A percentile compares a stretch with the other conserved stretches of the same genome.
Conservation (phyloP, 176 grass and related monocot species). For the Puya raimondii region DNA sequence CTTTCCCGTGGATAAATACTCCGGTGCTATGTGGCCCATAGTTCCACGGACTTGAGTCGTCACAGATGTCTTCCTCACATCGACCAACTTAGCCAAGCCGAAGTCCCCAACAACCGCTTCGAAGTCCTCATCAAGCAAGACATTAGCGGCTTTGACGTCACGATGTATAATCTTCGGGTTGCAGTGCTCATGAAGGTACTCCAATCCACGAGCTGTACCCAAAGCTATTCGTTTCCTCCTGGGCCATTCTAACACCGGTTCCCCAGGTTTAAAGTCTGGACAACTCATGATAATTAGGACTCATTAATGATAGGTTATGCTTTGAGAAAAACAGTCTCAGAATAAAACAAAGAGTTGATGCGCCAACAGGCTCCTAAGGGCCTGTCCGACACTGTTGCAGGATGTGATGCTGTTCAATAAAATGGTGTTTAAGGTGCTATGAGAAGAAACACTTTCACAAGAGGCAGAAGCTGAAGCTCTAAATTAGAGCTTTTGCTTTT, state of each 20-base stretch:
- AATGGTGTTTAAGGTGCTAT: too few species aligned
- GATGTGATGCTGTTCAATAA: too few species aligned
- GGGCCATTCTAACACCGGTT: slow-evolving; percentile 78
- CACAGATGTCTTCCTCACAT: slow-evolving; percentile 90
- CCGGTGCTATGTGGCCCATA: slow-evolving; percentile 97
- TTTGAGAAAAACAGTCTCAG: too few species aligned
- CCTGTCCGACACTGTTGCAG: too few species aligned
- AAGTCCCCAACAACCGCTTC: slow-evolving; percentile 93
- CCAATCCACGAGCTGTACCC: slow-evolving; percentile 82
- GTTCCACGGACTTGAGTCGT: slow-evolving; percentile 95
- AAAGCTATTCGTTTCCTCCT: slow-evolving; percentile 80
- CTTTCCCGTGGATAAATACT: slow-evolving; percentile 90
- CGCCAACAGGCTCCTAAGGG: too few species aligned
- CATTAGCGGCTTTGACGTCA: slow-evolving; percentile 93
- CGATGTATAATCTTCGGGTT: slow-evolving; percentile 97
- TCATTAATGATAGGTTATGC: neutral
- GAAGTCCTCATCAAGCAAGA: slow-evolving; percentile 89
- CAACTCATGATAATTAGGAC: slow-evolving; percentile 9
- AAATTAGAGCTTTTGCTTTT: too few species aligned
- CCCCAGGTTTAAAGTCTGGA: slow-evolving; percentile 90
- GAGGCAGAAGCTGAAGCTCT: too few species aligned
- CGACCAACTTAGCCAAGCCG: slow-evolving; percentile 84
- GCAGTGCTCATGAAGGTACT: slow-evolving; percentile 96
- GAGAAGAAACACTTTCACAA: too few species aligned
- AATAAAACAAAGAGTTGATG: too few species aligned